A percentile compares a stretch with the other conserved stretches of the same genome.
Conservation (phyloP, 768 basidiomycete genomes). For the Paxillus involutus region DNA sequence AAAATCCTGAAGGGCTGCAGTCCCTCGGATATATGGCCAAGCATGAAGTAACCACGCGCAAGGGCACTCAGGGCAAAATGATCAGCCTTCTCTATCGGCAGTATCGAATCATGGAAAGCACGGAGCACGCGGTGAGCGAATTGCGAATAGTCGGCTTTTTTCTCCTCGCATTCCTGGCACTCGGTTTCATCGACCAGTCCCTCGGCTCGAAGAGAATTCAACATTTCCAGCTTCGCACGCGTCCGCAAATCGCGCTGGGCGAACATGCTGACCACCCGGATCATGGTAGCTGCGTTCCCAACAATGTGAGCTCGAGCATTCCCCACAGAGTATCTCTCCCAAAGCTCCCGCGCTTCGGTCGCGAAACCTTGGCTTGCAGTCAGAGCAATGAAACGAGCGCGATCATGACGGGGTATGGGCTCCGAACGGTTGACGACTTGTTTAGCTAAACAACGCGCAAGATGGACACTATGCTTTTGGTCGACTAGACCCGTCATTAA, state of each 20-base stretch:
- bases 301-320: slow-evolving; percentile 40
- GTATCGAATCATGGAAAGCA: slow-evolving; percentile 42
- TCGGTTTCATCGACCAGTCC: not conserved
- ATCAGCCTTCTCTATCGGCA: slow-evolving; percentile 45
- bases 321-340: slow-evolving; percentile 53
- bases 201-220: not conserved
- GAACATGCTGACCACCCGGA: slow-evolving; percentile 46
- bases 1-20: slow-evolving; percentile 47
- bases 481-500: slow-evolving; percentile 47
- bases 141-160: slow-evolving; percentile 13
- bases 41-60: slow-evolving; percentile 61
- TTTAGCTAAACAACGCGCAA: slow-evolving; percentile 48
- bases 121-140: slow-evolving; percentile 49
- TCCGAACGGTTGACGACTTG: slow-evolving; percentile 46
- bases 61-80: slow-evolving; percentile 58
- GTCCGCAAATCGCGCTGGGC: slow-evolving; percentile 21
- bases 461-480: slow-evolving; percentile 40
- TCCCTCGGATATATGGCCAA: slow-evolving; percentile 48
- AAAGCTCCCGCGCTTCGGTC: slow-evolving; percentile 49
- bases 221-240: slow-evolving; percentile 12
- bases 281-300: slow-evolving; percentile 41
- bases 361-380: slow-evolving; percentile 49
- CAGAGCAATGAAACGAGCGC: slow-evolving; percentile 49
- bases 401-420: slow-evolving; percentile 41
- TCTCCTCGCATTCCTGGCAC: slow-evolving; percentile 1